Conservation (phyloP, 78 protist species). For the Andalucia godoyi region DNA sequence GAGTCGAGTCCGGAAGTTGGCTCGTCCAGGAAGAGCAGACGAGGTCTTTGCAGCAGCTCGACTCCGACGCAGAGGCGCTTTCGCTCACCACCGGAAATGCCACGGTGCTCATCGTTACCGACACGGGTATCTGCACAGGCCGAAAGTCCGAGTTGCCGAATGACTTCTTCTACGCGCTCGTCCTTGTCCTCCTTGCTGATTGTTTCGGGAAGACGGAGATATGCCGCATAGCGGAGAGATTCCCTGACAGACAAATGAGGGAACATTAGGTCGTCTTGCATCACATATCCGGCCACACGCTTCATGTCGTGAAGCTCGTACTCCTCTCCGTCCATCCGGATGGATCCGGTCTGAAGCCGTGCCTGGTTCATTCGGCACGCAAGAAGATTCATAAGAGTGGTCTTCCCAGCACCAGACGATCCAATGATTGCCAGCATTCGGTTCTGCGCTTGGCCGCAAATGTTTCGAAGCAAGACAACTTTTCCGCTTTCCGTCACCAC, state of each 20-base stretch:
- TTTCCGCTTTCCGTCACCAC: too few species aligned
- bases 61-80: conserved; percentile 30
- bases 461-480: too few species aligned
- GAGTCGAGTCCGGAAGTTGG: conserved; percentile 35
- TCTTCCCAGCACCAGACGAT: too few species aligned
- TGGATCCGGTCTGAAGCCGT: too few species aligned
- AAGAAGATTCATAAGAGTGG: too few species aligned
- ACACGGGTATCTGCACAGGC: conserved; percentile 13
- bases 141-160: conserved; percentile 35
- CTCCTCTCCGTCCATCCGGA: too few species aligned
- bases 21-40: conserved; percentile 36
- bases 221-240: conserved; percentile 38
- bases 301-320: too few species aligned
- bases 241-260: conserved; percentile 63
- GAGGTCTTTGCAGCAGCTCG: conserved; percentile 13
- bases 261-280: conserved; percentile 44
- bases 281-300: conserved; percentile 52
- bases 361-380: too few species aligned
- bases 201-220: conserved; percentile 26
- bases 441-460: too few species aligned
- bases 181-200: too few species aligned
- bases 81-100: conserved; percentile 64
- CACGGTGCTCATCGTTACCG: conserved; percentile 64
- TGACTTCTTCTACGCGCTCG: neutral
- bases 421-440: too few species aligned